Evolutionary conservation across 2,329 filamentous ascomycete species (phyloP).

Genomic region (Lachnellula subtilissima): DNA sequence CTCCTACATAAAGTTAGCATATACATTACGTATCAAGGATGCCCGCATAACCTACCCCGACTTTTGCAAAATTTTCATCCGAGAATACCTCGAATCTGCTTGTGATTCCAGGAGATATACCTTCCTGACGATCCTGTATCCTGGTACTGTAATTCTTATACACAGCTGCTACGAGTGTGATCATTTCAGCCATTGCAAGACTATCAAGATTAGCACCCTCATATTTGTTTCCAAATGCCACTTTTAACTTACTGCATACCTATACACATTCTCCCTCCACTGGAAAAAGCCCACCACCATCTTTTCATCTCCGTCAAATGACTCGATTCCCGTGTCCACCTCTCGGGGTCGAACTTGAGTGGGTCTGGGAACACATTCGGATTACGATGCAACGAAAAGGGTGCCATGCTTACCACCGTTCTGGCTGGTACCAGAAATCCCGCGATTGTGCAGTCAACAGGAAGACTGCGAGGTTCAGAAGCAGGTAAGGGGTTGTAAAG

Average conservation of each 20-base stretch:
- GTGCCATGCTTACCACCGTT: slow-evolving; percentile 45
- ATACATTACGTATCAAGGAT: too few species aligned
- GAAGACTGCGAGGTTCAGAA: slow-evolving; percentile 43
- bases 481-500: slow-evolving; percentile 48
- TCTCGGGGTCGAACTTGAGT: slow-evolving; percentile 42
- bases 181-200: slow-evolving; percentile 48
- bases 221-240: too few species aligned
- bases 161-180: slow-evolving; percentile 40
- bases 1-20: too few species aligned
- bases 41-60: too few species aligned
- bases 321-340: slow-evolving; percentile 44
- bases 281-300: slow-evolving; percentile 63
- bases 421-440: slow-evolving; percentile 42
- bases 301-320: slow-evolving; percentile 35
- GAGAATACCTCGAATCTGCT: slow-evolving; percentile 39
- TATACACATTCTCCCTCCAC: slow-evolving; percentile 61
- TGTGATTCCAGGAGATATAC: slow-evolving; percentile 36
- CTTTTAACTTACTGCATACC: slow-evolving; percentile 37
- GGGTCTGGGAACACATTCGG: slow-evolving; percentile 43
- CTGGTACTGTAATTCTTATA: slow-evolving; percentile 40
- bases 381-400: slow-evolving; percentile 50
- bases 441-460: slow-evolving; percentile 33
- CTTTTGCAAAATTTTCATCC: slow-evolving; percentile 26
- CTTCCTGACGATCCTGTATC: slow-evolving; percentile 27
- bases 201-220: slow-evolving; percentile 18